Base-by-base conservation (phyloP, 352 stramenopile species). In the Globisporangium camurandrum region DNA sequence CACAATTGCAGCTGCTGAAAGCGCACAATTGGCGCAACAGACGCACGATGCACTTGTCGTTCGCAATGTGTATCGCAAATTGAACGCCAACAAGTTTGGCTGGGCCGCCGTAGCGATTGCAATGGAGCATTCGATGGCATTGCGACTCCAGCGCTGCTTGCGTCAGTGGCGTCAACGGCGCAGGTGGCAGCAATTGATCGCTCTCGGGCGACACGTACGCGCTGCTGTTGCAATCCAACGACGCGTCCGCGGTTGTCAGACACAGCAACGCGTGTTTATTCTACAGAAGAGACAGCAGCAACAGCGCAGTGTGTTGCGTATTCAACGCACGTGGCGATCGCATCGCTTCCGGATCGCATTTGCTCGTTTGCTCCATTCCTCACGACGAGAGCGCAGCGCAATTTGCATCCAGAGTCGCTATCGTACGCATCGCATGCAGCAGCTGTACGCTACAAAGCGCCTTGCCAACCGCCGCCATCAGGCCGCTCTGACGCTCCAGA, bases 41-140 rank as follows among this genome's bases (percentile, higher is more conserved):
- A 41, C 37, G 8, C 46, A 68, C 16, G 49, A 64, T 6, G 71
- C 53, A 14, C 61, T 46, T 4, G 54, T 51, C n/a, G 78, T 86
- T 38, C 65, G 61, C 36, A 39, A 57, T 33, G 71, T 67, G 23
- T 88, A 84, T 54, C 69, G 65, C 36, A 74, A 81, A 51, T 84
- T 80, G 40, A 49, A 81, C 4, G 69, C 67, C 41, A 71, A 68
- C 46, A 88, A 88, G 53, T 86, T 87, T 24, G 69, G 64, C 46
- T 88, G 76, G 76, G 69, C 65, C 1, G 76, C 62, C 4, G 54
- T 59, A 40, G 67, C 62, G 3, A 52, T 70, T 30, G 46, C 57
- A 6, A 54, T 75, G 5, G 68, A 78, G 57, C 69, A 60, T 2
- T 47, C 61, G 7, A 80, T 69, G 57, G 70, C 68, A 1, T 52